These are phyloP conservation scores for Xylariaceae sp. DNA, from an alignment of 2,329 filamentous ascomycete species.

Conservation along the genomic window DNA sequence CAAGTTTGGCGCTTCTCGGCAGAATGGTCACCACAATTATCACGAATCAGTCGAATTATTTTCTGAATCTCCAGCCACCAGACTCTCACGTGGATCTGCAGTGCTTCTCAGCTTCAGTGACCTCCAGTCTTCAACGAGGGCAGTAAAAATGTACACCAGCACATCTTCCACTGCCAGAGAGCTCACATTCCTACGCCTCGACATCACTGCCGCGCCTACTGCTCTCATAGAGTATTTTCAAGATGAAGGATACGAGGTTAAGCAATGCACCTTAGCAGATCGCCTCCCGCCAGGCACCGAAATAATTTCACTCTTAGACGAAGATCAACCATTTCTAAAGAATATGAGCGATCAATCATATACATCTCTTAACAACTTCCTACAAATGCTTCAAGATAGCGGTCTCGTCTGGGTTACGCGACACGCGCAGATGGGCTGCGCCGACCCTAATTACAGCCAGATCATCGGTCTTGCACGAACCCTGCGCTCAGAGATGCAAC, in stretches of 20 bases:
- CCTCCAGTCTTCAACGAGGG: background rate
- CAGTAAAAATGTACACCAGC: background rate
- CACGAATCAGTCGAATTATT: background rate
- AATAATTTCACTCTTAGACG: background rate
- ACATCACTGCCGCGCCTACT: background rate
- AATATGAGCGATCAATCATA: background rate
- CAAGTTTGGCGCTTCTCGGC: background rate
- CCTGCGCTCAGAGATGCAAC: conserved; percentile 28
- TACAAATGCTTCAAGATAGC: background rate
- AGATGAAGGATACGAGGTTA: conserved; percentile 1
- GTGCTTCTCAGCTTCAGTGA: no score
- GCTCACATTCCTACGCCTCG: background rate
- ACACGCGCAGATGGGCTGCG: background rate
- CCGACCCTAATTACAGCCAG: background rate
- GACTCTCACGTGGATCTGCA: no score
- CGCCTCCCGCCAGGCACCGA: background rate
- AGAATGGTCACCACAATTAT: background rate
- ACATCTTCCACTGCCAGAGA: background rate
- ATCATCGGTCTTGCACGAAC: conserved; percentile 13
- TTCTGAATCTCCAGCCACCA: no score
- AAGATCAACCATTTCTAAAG: background rate
- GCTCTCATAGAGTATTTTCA: background rate
- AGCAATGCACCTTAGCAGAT: background rate
- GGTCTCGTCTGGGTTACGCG: conserved; percentile 4
- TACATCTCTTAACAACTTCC: background rate